Conservation (phyloP, 1,139 yeast genomes). For the Hanseniaspora sp. region DNA sequence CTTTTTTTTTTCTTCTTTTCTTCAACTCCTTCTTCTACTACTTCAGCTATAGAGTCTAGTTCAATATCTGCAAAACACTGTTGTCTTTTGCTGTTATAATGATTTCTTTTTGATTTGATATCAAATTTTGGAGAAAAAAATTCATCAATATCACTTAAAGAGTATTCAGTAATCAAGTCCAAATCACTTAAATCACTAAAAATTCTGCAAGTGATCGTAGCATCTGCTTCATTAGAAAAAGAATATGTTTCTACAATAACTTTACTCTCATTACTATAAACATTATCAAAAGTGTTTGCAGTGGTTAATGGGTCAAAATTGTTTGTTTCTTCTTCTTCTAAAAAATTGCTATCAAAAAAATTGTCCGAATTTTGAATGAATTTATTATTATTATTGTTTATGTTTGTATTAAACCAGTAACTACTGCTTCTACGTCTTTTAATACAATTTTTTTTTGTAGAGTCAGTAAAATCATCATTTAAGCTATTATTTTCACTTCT, state of each 20-base stretch:
- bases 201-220: conserved; percentile 14
- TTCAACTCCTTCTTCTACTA: background rate
- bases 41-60: background rate
- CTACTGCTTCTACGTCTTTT: conserved; percentile 14
- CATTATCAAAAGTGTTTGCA: background rate
- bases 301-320: background rate
- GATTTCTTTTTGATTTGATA: background rate
- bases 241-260: no score
- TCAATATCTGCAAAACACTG: background rate
- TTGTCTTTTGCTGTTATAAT: background rate
- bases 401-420: conserved; percentile 14
- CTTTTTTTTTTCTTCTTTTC: background rate
- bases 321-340: background rate
- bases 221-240: no score
- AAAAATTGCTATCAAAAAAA: no score
- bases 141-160: conserved; percentile 21
- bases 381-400: background rate
- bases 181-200: conserved; percentile 23
- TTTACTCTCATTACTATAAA: no score
- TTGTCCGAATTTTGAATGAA: no score
- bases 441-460: background rate
- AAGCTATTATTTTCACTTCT: background rate
- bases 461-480: background rate
- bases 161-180: conserved; percentile 22
- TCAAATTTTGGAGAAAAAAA: conserved; percentile 20